Base-by-base conservation (phyloP, 2,329 filamentous ascomycete species). In the Gremmenia infestans region DNA sequence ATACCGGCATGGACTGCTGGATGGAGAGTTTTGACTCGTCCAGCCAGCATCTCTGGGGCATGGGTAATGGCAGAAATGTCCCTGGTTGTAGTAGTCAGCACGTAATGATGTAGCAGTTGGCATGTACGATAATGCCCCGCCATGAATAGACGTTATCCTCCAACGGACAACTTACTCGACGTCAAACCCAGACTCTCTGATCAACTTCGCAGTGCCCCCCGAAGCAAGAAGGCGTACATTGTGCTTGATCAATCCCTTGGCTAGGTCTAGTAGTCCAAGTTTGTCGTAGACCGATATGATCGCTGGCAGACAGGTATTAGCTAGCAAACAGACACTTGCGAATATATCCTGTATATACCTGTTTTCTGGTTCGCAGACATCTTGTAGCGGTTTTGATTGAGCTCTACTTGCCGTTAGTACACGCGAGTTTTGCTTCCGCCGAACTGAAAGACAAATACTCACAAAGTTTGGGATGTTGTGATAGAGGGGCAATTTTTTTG, bases 231-330 rank as follows among this genome's bases (percentile, higher is more conserved):
- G 87, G 65, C 91, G 89, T 66, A 96, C 89, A 84, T 94, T 87
- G 71, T 95, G 84, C 79, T 93, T 83, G 70, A 89, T 82, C 50
- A 97, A 83, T 67, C 91, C 91, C 76, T 96, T 96, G 68, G 91
- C 91, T 66, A 97, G 81, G 75, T 97, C 92, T 65, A 97, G 78
- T 64, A 96, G 83, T 59, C 92, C 94, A 55, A 93, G 97, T 86
- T 99, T 99, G 82, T 99, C 91, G 73, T 94, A 97, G 79, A 97
- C 94, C 64, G 93, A 97, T 72, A 99, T 82, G 71, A 99, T 97
- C 65, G 94, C 94, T 80, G 51, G 53, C 36, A n/a, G 22, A 56
- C 28, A 45, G 36, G 52, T 22, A 53, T 60, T 55, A 62, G 60
- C 45, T 40, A 4, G 40, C 17, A 43, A 11, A 53, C 9, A 45